Base-by-base conservation (phyloP, 2,329 filamentous ascomycete genomes). In the Aspergillus eucalypticola region DNA sequence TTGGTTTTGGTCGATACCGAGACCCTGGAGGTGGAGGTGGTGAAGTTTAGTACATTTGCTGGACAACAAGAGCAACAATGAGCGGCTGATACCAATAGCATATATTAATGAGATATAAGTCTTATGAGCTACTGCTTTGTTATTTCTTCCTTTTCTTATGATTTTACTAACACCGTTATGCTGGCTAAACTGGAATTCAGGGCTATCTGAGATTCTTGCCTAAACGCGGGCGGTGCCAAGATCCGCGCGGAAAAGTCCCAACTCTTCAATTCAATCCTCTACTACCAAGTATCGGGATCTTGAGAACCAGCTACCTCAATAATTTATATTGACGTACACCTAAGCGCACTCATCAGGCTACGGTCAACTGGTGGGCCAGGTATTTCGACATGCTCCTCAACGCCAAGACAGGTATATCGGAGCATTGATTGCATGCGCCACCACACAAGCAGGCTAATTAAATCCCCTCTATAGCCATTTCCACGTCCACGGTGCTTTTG, bases 1-100 rank as follows among this genome's bases (percentile, higher is more conserved):
- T 70, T 99, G 21, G 87, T 97, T 0, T 71, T 99, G 54, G 79
- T 99, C 10, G 94, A 99, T 77, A 82, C 87, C 49, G 93, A 98
- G 76, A 96, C 90, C 1, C 76, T 97, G 61, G 90, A 93, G 50
- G 88, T 90, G 1, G 88, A 92, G 66, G 81, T 85, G 52, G 81
- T 97, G 21, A 88, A 85, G 69, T 83, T 86, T 66, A 79, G 79
- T 25, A 60, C 79, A 21, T 76, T 80, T 66, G 62, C 67, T 6
- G 74, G 73, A 13, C 59, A 71, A 38, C 69, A 76, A 60, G 74
- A 75, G 53, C 69, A 67, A 66, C 70, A 74, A 65, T 75, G 61
- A 69, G 60, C 38, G 39, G 17, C 51, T 54, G 35, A 66, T 53
- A 63, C 27, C 50, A 53, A 27, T 39, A 41, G 32, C 17, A 51